phyloP scores from a whole-genome alignment of 805 yeast genomes.

The Zygotorulaspora chibaensis region DNA sequence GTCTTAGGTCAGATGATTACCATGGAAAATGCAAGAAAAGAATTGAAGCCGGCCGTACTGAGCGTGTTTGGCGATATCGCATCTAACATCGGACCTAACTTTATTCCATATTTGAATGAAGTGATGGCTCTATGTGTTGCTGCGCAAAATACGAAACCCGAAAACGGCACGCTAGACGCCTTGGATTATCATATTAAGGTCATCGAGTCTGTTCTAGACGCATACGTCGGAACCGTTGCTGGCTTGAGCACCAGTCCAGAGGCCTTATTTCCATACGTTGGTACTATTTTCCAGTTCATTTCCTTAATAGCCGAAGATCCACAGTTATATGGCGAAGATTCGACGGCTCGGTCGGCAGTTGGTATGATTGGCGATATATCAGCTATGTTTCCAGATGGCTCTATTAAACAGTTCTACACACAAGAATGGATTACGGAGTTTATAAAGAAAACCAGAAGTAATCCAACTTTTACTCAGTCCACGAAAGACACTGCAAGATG shows the following conservation, averaged over 20 bases:
- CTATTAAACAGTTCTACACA: conserved; percentile 58
- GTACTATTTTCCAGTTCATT: conserved; percentile 67
- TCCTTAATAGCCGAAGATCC: conserved; percentile 55
- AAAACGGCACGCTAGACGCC: conserved; percentile 67
- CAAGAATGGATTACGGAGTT: conserved; percentile 79
- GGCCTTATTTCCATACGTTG: conserved; percentile 58
- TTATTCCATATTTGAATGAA: conserved; percentile 69
- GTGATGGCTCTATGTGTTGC: conserved; percentile 74
- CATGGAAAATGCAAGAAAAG: conserved; percentile 64
- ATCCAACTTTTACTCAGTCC: conserved; percentile 53
- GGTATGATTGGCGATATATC: conserved; percentile 94
- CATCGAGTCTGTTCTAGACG: conserved; percentile 87
- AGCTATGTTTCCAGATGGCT: conserved; percentile 75
- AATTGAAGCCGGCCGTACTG: conserved; percentile 78
- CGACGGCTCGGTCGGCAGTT: conserved; percentile 75
- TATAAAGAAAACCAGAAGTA: conserved; percentile 67
- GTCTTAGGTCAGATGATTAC: conserved; percentile 72
- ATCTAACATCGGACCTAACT: conserved; percentile 72
- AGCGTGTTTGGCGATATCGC: conserved; percentile 97
- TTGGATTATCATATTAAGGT: conserved; percentile 68
- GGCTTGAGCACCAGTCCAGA: conserved; percentile 74
- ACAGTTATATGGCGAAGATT: conserved; percentile 56
- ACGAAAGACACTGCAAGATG: conserved; percentile 94
- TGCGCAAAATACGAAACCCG: conserved; percentile 59
- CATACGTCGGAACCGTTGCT: conserved; percentile 91